A percentile compares a stretch with the other conserved stretches of the same genome.
phyloP scores from a whole-genome alignment of 1,139 yeast species.

The Hemisphaericaspora xylofermentans region DNA sequence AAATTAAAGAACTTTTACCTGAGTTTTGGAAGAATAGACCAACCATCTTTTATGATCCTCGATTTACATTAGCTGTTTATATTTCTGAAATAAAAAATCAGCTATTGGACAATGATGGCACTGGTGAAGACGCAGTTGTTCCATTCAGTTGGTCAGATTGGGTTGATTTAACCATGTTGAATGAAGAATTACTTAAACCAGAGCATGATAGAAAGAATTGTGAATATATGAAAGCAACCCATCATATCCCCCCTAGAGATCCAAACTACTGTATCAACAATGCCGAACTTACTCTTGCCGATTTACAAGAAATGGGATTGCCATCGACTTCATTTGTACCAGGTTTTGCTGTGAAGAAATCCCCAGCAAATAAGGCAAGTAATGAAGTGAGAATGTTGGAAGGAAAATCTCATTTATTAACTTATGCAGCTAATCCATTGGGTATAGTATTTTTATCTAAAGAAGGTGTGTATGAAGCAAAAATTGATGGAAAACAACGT shows the following conservation, averaged over 20 bases:
- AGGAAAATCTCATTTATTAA: constrained; percentile 46
- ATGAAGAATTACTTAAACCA: constrained; percentile 38
- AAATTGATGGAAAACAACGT: constrained; percentile 17
- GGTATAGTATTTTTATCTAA: constrained; percentile 22
- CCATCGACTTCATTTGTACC: constrained; percentile 24
- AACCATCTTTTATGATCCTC: constrained; percentile 22
- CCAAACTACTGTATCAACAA: constrained; percentile 26
- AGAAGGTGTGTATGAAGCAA: constrained; percentile 29
- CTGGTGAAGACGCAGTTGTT: constrained; percentile 19
- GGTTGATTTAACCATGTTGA: constrained; percentile 29
- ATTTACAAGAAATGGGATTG: constrained; percentile 21
- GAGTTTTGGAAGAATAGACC: constrained; percentile 19
- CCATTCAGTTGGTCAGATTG: constrained; percentile 40
- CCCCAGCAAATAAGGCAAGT: constrained; percentile 30
- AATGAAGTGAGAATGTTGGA: constrained; percentile 31
- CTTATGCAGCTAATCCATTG: constrained; percentile 37
- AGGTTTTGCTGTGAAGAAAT: constrained; percentile 42
- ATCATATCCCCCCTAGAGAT: constrained; percentile 19
- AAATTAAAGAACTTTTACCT: constrained; percentile 20
- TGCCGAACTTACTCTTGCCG: constrained; percentile 23
- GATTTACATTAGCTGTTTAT: constrained; percentile 24
- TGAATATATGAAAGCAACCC: constrained; percentile 23
- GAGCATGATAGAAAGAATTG: constrained; percentile 36
- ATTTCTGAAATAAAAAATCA: constrained; percentile 18
- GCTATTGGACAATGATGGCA: constrained; percentile 14